These are phyloP conservation scores for Arxiozyma telluris DNA, from an alignment of 1,139 yeast species.

Conservation along the genomic window DNA sequence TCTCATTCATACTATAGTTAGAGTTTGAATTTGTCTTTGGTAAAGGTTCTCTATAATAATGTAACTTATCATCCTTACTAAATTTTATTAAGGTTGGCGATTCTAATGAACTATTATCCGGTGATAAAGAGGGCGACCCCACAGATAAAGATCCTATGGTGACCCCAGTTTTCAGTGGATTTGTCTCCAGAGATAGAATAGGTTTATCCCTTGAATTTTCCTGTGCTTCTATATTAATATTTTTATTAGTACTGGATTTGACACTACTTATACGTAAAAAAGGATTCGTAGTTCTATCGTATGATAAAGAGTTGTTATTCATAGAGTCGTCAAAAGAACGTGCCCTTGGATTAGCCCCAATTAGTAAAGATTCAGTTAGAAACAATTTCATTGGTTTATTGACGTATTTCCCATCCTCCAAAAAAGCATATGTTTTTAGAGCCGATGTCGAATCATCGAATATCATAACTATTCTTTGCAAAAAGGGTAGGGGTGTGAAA, in stretches of 20 bases:
- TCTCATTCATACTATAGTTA: neutral
- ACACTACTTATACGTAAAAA: neutral
- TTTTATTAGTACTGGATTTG: neutral
- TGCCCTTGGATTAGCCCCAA: slow-evolving; percentile 13
- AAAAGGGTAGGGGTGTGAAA: slow-evolving; percentile 27
- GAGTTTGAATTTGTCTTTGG: slow-evolving; percentile 12
- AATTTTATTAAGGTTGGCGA: slow-evolving; percentile 28
- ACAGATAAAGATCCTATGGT: slow-evolving; percentile 11
- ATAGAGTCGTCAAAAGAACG: slow-evolving; percentile 12
- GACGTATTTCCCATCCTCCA: slow-evolving; percentile 9
- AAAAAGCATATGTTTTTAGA: slow-evolving; percentile 14
- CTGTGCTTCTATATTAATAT: neutral
- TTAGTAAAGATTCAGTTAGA: slow-evolving; percentile 24
- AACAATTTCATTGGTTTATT: slow-evolving; percentile 15
- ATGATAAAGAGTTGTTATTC: neutral
- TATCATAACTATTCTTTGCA: slow-evolving; percentile 26
- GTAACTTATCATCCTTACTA: slow-evolving; percentile 18
- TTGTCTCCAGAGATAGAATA: slow-evolving; percentile 22
- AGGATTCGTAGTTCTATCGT: slow-evolving; percentile 3
- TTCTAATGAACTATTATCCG: slow-evolving; percentile 19
- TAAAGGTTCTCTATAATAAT: slow-evolving; percentile 26
- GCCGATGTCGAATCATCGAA: slow-evolving; percentile 21
- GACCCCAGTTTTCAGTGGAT: slow-evolving; percentile 18
- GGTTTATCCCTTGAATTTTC: slow-evolving; percentile 10
- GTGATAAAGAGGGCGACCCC: slow-evolving; percentile 26